Conservation (phyloP, 2,329 filamentous ascomycete species). For the Fusarium nodosum region DNA sequence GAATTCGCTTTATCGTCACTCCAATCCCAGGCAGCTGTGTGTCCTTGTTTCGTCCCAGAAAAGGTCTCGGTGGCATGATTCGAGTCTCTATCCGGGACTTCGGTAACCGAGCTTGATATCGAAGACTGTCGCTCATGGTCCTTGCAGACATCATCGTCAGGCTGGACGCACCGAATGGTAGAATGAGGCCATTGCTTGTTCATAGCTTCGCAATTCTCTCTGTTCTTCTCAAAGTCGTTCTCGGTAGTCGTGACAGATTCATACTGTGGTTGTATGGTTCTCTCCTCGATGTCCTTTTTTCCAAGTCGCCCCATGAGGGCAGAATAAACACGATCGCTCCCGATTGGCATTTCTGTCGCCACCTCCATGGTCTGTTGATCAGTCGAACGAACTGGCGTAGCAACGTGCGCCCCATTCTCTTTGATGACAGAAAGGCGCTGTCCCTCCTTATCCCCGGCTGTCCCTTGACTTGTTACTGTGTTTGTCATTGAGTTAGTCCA, state of each 20-base stretch:
- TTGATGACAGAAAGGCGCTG: conserved; percentile 75
- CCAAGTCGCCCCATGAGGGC: too few species aligned
- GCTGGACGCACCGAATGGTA: conserved; percentile 54
- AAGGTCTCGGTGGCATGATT: not conserved
- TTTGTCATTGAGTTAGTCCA: conserved; percentile 76
- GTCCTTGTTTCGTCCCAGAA: not conserved
- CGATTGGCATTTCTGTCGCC: too few species aligned
- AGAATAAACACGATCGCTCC: too few species aligned
- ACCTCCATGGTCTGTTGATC: too few species aligned
- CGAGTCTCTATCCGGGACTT: conserved; percentile 5
- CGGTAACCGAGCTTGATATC: conserved; percentile 7
- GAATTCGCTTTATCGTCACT: not conserved
- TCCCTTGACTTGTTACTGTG: conserved; percentile 58
- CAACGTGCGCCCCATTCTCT: conserved; percentile 61
- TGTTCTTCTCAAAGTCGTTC: not conserved
- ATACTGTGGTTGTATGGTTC: too few species aligned
- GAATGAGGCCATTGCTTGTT: conserved; percentile 42
- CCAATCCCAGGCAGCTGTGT: not conserved
- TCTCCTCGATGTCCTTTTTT: too few species aligned
- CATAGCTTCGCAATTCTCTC: conserved; percentile 3
- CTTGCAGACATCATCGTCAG: conserved; percentile 54
- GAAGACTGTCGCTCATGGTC: conserved; percentile 16
- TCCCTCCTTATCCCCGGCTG: conserved; percentile 61
- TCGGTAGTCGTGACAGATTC: conserved; percentile 8
- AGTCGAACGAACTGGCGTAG: too few species aligned